Base-by-base conservation (phyloP, 2,329 filamentous ascomycete species). In the Cordyceps farinosa region DNA sequence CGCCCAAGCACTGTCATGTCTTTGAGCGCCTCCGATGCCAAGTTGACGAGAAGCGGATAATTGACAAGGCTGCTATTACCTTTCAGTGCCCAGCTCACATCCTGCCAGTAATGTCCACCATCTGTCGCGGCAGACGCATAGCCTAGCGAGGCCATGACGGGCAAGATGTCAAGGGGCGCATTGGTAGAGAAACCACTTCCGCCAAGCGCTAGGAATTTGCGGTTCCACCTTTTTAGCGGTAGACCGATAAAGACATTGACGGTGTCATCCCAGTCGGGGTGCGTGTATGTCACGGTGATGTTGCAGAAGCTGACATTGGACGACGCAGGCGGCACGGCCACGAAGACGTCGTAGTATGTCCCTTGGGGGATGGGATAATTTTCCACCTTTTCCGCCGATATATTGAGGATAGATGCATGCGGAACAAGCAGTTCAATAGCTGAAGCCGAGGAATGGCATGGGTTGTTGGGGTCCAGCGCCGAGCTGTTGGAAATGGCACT, bases 1-100 rank as follows among this genome's bases (percentile, higher is more conserved):
- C 83, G 83, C 0, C 76, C 78, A 7, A 79, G 61, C 0, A 78
- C 76, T 0, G 79, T 74, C 57, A 73, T 63, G 10, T 76, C 74
- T 6, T 70, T 63, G 0, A 75, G n/a, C 1, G 70, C 68, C 8
- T 69, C 66, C 9, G 64, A 67, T 0, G 66, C 73, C 47, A 72
- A 69, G 45, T 73, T 70, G 13, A 72, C 68, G 9, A 74, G 51
- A 3, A 68, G 64, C 1, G 67, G 67, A 36, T 65, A 63, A 27
- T 75, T 68, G 22, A 72, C 57, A 1, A 34, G 27, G 17, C 70
- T 69, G 8, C 70, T 66, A 0, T 58, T 52, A 5, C 61, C 67
- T 0, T 60, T 42, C 0, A 69, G 53, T 0, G 66, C 70, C 70
- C 70, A 72, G 1, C 9, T 11, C 1, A 62, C 32, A 0, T 50